Evolutionary conservation across 2,329 filamentous ascomycete genomes (phyloP).

Genomic region (Xylariales sp.): DNA sequence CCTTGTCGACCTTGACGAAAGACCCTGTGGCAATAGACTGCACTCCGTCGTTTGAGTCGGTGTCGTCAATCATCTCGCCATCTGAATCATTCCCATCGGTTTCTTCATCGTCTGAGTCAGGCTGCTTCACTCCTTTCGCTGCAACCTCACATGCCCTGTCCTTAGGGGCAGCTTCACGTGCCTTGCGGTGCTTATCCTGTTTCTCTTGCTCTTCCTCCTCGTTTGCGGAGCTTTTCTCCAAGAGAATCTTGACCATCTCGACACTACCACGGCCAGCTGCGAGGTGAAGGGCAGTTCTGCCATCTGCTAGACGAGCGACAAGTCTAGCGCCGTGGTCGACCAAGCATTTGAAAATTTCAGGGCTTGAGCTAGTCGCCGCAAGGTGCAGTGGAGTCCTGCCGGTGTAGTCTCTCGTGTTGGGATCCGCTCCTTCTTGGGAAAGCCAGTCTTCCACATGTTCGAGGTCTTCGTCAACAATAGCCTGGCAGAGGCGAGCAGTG

Average conservation of each 20-base stretch:
- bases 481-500: slow-evolving; percentile 71
- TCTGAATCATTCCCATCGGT: slow-evolving; percentile 37
- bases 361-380: slow-evolving; percentile 63
- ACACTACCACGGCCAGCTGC: slow-evolving; percentile 65
- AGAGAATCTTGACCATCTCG: slow-evolving; percentile 66
- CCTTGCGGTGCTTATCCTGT: slow-evolving; percentile 42
- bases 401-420: slow-evolving; percentile 71
- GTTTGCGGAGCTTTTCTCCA: slow-evolving; percentile 70
- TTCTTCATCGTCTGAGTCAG: slow-evolving; percentile 23
- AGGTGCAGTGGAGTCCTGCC: slow-evolving; percentile 77
- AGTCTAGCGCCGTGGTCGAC: slow-evolving; percentile 70
- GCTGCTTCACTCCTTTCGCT: slow-evolving; percentile 11
- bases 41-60: slow-evolving; percentile 48
- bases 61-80: slow-evolving; percentile 40
- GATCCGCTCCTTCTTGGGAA: slow-evolving; percentile 61
- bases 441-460: slow-evolving; percentile 69
- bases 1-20: slow-evolving; percentile 62
- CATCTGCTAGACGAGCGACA: slow-evolving; percentile 71
- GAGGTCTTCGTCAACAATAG: slow-evolving; percentile 70
- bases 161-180: slow-evolving; percentile 22
- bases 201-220: slow-evolving; percentile 62
- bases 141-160: slow-evolving; percentile 16
- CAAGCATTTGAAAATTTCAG: slow-evolving; percentile 65
- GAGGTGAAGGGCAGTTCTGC: slow-evolving; percentile 76
- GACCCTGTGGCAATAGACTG: slow-evolving; percentile 61